phyloP scores from a whole-genome alignment of 352 stramenopile species.

The Phytopythium boreale region DNA sequence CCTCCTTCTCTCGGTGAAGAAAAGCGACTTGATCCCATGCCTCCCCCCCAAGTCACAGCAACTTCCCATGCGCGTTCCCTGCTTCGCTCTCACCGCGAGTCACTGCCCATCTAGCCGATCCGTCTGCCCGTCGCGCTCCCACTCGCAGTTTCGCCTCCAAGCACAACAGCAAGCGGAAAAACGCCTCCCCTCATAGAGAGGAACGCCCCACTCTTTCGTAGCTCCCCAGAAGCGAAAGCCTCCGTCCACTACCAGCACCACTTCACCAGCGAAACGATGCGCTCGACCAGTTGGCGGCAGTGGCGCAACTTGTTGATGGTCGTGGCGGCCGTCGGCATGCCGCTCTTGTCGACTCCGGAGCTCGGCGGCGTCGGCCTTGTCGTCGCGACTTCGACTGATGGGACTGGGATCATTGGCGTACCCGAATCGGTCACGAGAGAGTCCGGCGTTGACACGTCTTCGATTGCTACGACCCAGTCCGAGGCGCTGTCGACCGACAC shows the following conservation, averaged over 20 bases:
- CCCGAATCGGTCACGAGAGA: not conserved
- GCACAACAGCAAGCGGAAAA: not conserved
- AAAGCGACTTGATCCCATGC: not conserved
- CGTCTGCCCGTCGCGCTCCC: not conserved
- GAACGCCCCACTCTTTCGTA: not conserved
- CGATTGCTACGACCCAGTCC: not conserved
- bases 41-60: not conserved
- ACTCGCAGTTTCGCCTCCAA: not conserved
- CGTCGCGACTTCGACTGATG: not conserved
- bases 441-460: not conserved
- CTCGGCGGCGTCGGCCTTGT: not conserved
- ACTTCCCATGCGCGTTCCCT: not conserved
- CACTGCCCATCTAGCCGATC: not conserved
- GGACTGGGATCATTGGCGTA: not conserved
- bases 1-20: not conserved
- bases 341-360: not conserved
- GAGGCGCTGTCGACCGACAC: not conserved
- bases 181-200: not conserved
- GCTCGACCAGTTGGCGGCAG: not conserved
- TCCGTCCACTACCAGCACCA: not conserved
- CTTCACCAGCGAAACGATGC: not conserved
- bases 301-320: not conserved
- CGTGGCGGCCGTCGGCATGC: not conserved
- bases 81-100: not conserved
- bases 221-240: not conserved